Base-by-base conservation (phyloP, 2,329 filamentous ascomycete species). In the Balansia obtecta region DNA sequence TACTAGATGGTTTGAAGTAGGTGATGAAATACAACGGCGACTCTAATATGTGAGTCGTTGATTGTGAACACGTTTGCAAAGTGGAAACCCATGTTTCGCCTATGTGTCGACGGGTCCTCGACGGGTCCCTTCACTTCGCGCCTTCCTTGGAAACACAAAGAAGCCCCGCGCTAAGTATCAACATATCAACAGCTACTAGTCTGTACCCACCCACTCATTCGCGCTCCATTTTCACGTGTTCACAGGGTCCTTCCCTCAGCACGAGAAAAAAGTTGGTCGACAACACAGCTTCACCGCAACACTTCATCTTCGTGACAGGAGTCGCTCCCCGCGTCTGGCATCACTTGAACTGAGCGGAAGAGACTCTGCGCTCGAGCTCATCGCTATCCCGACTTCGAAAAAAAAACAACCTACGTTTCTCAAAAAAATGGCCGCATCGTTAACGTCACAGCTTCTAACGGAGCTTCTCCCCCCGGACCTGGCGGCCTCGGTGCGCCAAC, bases 391-490 rank as follows among this genome's bases (percentile, higher is more conserved):
- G 27, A 27, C 8, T 27, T 27, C 27, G 27, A 27, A 27, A 27
- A 27, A 27, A 27, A 27, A 7, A 8, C 27, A 6, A 27, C 27
- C 5, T 27, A 27, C 27, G 7, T 27, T 27, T 7, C 1, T n/a
- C n/a, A n/a, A 5, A 27, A 27, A 41, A 46, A 67, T 68, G 63
- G 61, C 63, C 52, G 57, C 61, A 7, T 60, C 61, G 4, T 53
- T 66, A n/a, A 52, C 61, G 13, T 58, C 57, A 55, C 62, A 61
- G 49, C 56, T 69, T 48, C 62, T 73, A 54, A 63, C 66, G 42
- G 60, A 65, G 34, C 56, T 76, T 51, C 66, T 75, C 46, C 70
- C 72, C 37, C 65, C 74, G n/a, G 66, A 72, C 46, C 61, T 70
- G 47, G 62, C 68, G 54, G 64, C 67, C 48, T 62, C 69, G 49